Percentiles rank a stretch among this genome's conserved stretches.
phyloP scores from a whole-genome alignment of 2,329 filamentous ascomycete species.

The Trichophyton simii region DNA sequence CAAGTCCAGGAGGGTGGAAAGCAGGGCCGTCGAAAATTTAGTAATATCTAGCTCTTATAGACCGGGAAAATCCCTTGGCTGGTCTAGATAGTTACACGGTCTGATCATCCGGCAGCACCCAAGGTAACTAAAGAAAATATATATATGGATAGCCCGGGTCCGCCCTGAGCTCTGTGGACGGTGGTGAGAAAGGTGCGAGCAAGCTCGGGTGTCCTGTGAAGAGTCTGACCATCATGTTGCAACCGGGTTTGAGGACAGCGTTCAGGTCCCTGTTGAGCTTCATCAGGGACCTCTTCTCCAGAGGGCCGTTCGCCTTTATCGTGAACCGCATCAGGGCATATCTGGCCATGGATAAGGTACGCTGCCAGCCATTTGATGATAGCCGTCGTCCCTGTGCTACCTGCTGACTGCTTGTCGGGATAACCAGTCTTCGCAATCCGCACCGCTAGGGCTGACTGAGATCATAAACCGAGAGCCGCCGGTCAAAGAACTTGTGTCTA shows the following conservation, averaged over 20 bases:
- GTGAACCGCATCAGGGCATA: background rate
- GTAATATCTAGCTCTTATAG: background rate
- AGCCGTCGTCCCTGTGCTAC: background rate
- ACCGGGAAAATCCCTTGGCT: background rate
- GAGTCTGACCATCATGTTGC: background rate
- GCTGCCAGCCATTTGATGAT: background rate
- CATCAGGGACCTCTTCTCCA: background rate
- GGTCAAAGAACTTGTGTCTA: constrained; percentile 14
- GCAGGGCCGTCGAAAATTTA: background rate
- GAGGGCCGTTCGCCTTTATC: background rate
- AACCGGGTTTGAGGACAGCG: background rate
- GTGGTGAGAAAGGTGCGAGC: background rate
- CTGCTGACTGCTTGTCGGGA: background rate
- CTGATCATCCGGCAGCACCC: background rate
- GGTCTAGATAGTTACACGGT: constrained; percentile 1
- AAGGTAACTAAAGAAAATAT: background rate
- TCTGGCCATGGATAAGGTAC: background rate
- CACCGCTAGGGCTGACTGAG: background rate
- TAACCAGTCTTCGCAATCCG: background rate
- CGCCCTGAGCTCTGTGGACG: background rate
- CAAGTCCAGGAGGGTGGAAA: background rate
- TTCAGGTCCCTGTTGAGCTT: background rate
- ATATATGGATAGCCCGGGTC: background rate
- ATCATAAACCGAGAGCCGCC: constrained; percentile 14
- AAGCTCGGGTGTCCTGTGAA: background rate